These are phyloP conservation scores for Candolleomyces eurysporus DNA, from an alignment of 768 basidiomycete species.

Conservation along the genomic window DNA sequence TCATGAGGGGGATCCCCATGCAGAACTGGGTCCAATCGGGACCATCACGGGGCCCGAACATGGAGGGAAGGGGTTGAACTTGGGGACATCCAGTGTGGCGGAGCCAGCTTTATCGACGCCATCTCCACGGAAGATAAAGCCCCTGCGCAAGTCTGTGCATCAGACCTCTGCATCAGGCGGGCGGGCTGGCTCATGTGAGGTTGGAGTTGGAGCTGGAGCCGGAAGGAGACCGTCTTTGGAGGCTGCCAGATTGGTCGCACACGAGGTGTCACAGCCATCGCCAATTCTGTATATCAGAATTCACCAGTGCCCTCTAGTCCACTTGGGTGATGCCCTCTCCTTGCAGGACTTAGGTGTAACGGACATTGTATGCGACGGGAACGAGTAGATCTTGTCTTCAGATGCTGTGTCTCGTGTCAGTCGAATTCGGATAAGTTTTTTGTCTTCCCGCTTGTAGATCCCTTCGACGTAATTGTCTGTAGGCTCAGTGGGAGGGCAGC, in stretches of 20 bases:
- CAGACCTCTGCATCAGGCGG: neutral
- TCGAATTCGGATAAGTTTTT: too few relatives aligned
- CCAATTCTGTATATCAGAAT: constrained; percentile 42
- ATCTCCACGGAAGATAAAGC: constrained; percentile 3
- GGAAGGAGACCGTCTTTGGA: neutral
- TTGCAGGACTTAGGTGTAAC: constrained; percentile 38
- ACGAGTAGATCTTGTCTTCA: constrained; percentile 14
- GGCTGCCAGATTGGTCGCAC: constrained; percentile 20
- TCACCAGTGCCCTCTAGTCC: constrained; percentile 38
- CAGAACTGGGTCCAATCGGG: neutral
- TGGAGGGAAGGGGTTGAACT: neutral
- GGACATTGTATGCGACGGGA: constrained; percentile 30
- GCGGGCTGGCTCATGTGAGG: neutral
- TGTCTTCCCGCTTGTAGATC: too few relatives aligned
- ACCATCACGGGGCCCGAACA: neutral
- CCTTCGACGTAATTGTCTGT: too few relatives aligned
- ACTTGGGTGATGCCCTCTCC: constrained; percentile 33
- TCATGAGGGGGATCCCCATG: neutral
- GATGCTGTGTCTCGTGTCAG: too few relatives aligned
- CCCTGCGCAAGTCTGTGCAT: constrained; percentile 1
- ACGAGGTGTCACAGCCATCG: constrained; percentile 33
- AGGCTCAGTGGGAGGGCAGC: too few relatives aligned
- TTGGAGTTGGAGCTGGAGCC: neutral
- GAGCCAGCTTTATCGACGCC: neutral
- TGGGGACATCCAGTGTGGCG: neutral